Evolutionary conservation across 352 stramenopile species (phyloP).

Genomic region (Phytophthora meadii): DNA sequence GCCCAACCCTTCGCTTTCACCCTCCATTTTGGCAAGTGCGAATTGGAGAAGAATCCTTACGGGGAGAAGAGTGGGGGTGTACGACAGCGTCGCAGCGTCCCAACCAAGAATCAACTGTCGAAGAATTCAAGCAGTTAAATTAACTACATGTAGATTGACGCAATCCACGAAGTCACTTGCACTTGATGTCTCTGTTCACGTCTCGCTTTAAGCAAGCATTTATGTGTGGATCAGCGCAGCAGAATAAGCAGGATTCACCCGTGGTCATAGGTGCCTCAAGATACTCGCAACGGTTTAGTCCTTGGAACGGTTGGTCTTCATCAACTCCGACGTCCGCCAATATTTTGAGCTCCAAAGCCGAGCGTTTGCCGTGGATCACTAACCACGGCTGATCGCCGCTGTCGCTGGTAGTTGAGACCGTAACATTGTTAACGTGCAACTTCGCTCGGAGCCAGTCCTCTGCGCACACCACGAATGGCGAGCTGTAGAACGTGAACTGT

Average conservation of each 20-base stretch:
- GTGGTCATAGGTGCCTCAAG: constrained; percentile 47
- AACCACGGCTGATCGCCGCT: constrained; percentile 17
- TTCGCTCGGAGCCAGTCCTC: constrained; percentile 41
- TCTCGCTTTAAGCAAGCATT: constrained; percentile 20
- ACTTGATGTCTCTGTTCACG: constrained; percentile 11
- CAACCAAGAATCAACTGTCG: background rate
- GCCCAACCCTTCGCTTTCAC: constrained; percentile 2
- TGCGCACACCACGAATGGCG: constrained; percentile 41
- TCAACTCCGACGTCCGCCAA: constrained; percentile 5
- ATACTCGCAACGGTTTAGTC: constrained; percentile 38
- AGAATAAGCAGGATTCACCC: constrained; percentile 21
- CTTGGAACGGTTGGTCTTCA: constrained; percentile 2
- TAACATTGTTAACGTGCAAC: background rate
- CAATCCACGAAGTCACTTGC: constrained; percentile 5
- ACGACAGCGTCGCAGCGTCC: constrained; percentile 29
- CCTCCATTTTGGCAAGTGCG: constrained; percentile 35
- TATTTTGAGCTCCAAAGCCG: constrained; percentile 27
- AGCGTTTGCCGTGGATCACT: constrained; percentile 37
- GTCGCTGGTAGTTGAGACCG: background rate
- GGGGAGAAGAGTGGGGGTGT: constrained; percentile 6
- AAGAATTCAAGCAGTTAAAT: background rate
- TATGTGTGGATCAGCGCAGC: constrained; percentile 18
- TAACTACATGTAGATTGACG: background rate
- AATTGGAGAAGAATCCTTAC: constrained; percentile 5
- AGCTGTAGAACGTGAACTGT: constrained; percentile 43